Evolutionary conservation across 1,284 basidiomycete genomes (phyloP), one percentile per base, ranked within the genome.

Genomic region (Polyporus tsugae): DNA sequence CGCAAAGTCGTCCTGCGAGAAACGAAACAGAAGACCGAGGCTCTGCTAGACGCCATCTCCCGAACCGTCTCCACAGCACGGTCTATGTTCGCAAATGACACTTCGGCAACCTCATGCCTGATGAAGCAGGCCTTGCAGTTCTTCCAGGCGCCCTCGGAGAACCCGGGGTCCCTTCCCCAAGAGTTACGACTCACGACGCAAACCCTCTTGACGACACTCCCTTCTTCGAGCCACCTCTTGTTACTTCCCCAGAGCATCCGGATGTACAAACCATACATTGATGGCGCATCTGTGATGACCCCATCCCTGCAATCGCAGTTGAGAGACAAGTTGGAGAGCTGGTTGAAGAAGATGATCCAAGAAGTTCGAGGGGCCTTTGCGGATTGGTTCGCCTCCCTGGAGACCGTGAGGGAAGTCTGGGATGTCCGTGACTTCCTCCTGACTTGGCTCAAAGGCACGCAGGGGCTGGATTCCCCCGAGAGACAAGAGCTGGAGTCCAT

Each of bases 221-320:
- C 92, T 0, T 93, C 93, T 1, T 91, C 91, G 0, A 86, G 89
- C 13, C 90, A 92, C 69, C 87, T 93, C 72, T 82, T 87, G 29
- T 81, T 91, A 53, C 84, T 95, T 0, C 92, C 92, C 0, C 76
- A 82, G 4, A 86, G 83, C 67, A 84, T 95, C 70, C 84, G 84
- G 69, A 84, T 85, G 11, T 94, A 93, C 76, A 90, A 87, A 73
- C 93, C 93, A 25, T 93, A 92, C 75, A 84, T 94, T 66, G 91
- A 94, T 73, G 78, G 88, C 11, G 79, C 81, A 10, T 89, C 91
- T 0, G 78, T 85, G 1, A 87, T 87, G 1, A 83, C 88, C 17
- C 82, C 82, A 6, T 76, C 89, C 19, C 77, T 85, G 4, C 81
- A 80, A 52, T 73, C 78, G 0, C 77, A 82, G 22, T 79, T 92